phyloP scores from a whole-genome alignment of 495 filamentous ascomycete species.

The Aspergillus bridgeri region DNA sequence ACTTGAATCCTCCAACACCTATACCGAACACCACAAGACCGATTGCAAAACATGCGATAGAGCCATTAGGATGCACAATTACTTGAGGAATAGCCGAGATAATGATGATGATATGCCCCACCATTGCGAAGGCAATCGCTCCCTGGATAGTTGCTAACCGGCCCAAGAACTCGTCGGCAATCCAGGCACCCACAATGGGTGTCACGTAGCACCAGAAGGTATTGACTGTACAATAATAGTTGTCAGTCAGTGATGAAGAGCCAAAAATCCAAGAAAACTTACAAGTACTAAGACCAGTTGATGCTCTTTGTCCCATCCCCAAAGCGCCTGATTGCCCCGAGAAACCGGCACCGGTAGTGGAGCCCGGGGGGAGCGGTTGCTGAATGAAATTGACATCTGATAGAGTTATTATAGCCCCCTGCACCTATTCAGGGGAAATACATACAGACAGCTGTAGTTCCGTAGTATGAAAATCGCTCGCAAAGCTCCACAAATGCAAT shows the following conservation, averaged over 20 bases:
- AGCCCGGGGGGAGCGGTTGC: slow-evolving; percentile 57
- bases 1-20: slow-evolving; percentile 56
- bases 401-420: slow-evolving; percentile 5
- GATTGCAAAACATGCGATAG: slow-evolving; percentile 55
- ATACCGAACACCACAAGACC: slow-evolving; percentile 55
- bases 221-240: slow-evolving; percentile 44
- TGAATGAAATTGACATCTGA: slow-evolving; percentile 65
- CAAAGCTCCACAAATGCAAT: slow-evolving; percentile 72
- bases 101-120: slow-evolving; percentile 65
- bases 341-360: slow-evolving; percentile 56
- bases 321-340: slow-evolving; percentile 60
- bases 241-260: not conserved
- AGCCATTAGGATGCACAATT: slow-evolving; percentile 48
- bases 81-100: slow-evolving; percentile 60
- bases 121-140: slow-evolving; percentile 53
- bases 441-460: slow-evolving; percentile 67
- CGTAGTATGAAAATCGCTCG: slow-evolving; percentile 78
- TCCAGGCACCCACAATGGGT: slow-evolving; percentile 65
- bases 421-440: slow-evolving; percentile 4
- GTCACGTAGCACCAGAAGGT: slow-evolving; percentile 70
- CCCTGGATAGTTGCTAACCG: slow-evolving; percentile 66
- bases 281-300: slow-evolving; percentile 57
- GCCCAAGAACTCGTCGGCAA: slow-evolving; percentile 71
- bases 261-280: slow-evolving; percentile 7
- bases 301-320: slow-evolving; percentile 61